Evolutionary conservation across 257 asterid genomes (phyloP), one percentile per base, ranked within the genome.

Genomic region (Penstemon eatonii): DNA sequence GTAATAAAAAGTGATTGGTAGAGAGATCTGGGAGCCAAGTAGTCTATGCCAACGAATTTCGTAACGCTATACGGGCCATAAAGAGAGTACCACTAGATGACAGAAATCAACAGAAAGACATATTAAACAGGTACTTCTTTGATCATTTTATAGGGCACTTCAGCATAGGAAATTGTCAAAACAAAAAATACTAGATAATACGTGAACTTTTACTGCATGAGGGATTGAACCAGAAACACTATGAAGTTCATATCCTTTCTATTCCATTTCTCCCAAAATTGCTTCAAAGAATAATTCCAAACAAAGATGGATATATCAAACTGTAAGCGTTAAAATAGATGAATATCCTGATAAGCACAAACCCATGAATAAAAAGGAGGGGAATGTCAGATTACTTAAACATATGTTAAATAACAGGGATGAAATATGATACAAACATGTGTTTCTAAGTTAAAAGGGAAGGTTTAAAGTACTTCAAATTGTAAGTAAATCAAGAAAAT

Each of bases 41-140:
- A 57, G 55, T 42, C 74, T 52, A 67, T 59, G 25, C 19, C 13
- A 55, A 58, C 57, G 41, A 63, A 56, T 58, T 37, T 37, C 56
- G 44, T 13, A 15, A 15, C 18, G 18, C 10, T 46, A 45, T 42
- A 65, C n/a, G 33, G 51, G 47, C 60, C 68, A 74, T 40, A 40
- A 33, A 61, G 60, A 66, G 60, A 43, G 60, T 19, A 54, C 12
- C 71, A 67, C 56, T 39, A 52, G 42, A 67, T 73, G 56, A 56
- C 66, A 61, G 42, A 43, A 56, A 60, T n/a, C 53, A 65, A 63
- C 72, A 40, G 74, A 57, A 56, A 58, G 71, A 66, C 66, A 53
- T 60, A 25, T 36, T 25, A 25, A 25, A 70, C 44, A 25, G 65
- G 66, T 41, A 52, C 33, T 41, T 11, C 64, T 52, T 9, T 54